phyloP scores from a whole-genome alignment of 768 basidiomycete species.

The Amanita pallidorosea region DNA sequence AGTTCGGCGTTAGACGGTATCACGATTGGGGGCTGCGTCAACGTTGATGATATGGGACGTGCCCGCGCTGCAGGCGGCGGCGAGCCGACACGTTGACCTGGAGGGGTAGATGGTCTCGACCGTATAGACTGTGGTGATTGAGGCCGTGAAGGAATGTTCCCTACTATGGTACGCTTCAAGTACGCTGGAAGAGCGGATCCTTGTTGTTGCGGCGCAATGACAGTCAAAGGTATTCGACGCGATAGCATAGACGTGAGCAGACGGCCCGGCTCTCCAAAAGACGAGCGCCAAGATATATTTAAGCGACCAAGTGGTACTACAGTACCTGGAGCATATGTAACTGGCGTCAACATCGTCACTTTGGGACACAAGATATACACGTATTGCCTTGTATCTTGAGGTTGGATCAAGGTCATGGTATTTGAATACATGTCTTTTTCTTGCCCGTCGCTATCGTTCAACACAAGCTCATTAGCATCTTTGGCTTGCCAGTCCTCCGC shows the following conservation, averaged over 20 bases:
- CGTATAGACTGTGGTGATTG: slow-evolving; percentile 42
- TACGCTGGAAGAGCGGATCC: slow-evolving; percentile 69
- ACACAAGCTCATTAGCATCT: slow-evolving; percentile 37
- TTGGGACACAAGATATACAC: slow-evolving; percentile 69
- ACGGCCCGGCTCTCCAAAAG: slow-evolving; percentile 78
- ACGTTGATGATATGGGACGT: slow-evolving; percentile 36
- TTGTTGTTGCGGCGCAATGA: slow-evolving; percentile 31
- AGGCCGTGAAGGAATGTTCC: slow-evolving; percentile 25
- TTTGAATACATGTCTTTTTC: slow-evolving; percentile 43
- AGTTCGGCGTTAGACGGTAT: slow-evolving; percentile 25
- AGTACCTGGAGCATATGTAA: slow-evolving; percentile 51
- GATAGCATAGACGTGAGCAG: slow-evolving; percentile 85
- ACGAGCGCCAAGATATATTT: slow-evolving; percentile 83
- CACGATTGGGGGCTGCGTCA: slow-evolving; percentile 14
- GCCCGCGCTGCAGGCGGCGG: slow-evolving; percentile 34
- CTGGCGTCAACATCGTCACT: slow-evolving; percentile 29
- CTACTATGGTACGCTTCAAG: slow-evolving; percentile 46
- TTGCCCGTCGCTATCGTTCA: slow-evolving; percentile 13
- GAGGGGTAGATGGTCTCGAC: slow-evolving; percentile 3
- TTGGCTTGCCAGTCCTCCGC: slow-evolving; percentile 53
- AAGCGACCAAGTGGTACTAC: slow-evolving; percentile 76
- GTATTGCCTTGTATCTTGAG: slow-evolving; percentile 81
- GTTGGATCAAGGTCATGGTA: slow-evolving; percentile 61
- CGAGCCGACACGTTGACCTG: slow-evolving; percentile 9
- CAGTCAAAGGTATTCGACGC: slow-evolving; percentile 57